Evolutionary conservation across 78 protist genomes (phyloP).

Genomic region (Planoprotostelium fungivorum): DNA sequence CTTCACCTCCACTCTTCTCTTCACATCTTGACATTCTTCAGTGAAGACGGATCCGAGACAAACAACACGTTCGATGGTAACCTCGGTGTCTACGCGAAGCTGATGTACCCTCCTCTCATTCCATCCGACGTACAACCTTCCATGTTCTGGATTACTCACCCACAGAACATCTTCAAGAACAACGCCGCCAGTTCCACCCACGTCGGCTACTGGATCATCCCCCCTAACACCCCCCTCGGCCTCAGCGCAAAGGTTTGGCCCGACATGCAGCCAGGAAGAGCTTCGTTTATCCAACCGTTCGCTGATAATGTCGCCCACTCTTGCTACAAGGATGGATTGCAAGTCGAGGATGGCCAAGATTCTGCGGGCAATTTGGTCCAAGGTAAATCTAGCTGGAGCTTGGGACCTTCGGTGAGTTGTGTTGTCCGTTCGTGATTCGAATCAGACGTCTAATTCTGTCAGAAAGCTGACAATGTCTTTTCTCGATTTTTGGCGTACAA

Average conservation of each 20-base stretch:
- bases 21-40: background rate
- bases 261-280: background rate
- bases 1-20: background rate
- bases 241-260: background rate
- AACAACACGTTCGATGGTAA: constrained; percentile 49
- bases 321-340: background rate
- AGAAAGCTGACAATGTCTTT: background rate
- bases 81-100: constrained; percentile 11
- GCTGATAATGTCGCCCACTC: background rate
- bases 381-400: no score
- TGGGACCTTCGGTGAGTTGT: no score
- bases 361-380: no score
- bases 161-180: constrained; percentile 37
- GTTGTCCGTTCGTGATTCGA: no score
- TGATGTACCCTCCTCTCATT: background rate
- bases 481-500: background rate
- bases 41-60: constrained; percentile 55
- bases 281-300: background rate
- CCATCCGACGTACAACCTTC: background rate
- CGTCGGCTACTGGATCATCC: background rate
- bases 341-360: background rate
- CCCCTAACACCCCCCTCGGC: background rate
- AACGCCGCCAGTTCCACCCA: constrained; percentile 4
- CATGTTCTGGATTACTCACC: constrained; percentile 51
- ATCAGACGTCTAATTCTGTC: no score